Base-by-base conservation (phyloP, 306 rosid species). In the Comarum palustre region DNA sequence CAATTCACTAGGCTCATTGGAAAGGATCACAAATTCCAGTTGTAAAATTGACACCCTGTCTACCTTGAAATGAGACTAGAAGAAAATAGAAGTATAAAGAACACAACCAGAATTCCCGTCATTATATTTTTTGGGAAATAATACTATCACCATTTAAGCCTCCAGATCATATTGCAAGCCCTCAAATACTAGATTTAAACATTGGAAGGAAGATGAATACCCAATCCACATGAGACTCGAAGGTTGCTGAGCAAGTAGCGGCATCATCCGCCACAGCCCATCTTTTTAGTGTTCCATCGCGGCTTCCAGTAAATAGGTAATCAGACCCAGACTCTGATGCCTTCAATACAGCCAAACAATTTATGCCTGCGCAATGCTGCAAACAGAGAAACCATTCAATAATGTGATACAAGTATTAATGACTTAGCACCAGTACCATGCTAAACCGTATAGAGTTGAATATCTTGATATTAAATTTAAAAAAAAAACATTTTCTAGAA, bases 191-290 rank as follows among this genome's bases (percentile, higher is more conserved):
- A 34, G 34, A 51, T 14, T 67, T 20, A 41, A 63, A 34, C 14
- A 50, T 27, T 25, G 39, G 57, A 54, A 55, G 42, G 57, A 72
- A 77, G 79, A 43, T 72, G 42, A 22, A n/a, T 94, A 94, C 99
- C 99, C 99, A 94, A 73, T 94, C 99, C 78, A 94, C 99, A 58
- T 94, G 99, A 86, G 99, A 94, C 86, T 94, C 99, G 64, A 89
- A 94, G 63, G 99, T 94, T 46, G 97, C 85, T 60, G 99, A 87
- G 84, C 93, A 94, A 32, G 93, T 85, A 38, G 90, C 92, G 41
- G 82, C 82, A 78, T 90, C 93, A 68, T 88, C 93, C 52, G 76
- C 73, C 69, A 94, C 79, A 27, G 74, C 78, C 99, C 99, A 94
- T 76, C 97, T 87, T 83, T 94, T 94, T 75, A 94, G 80, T 11